Percentiles rank a stretch among this genome's conserved stretches.
Conservation (phyloP, 2,329 filamentous ascomycete genomes). For the Trichophyton mentagrophytes region DNA sequence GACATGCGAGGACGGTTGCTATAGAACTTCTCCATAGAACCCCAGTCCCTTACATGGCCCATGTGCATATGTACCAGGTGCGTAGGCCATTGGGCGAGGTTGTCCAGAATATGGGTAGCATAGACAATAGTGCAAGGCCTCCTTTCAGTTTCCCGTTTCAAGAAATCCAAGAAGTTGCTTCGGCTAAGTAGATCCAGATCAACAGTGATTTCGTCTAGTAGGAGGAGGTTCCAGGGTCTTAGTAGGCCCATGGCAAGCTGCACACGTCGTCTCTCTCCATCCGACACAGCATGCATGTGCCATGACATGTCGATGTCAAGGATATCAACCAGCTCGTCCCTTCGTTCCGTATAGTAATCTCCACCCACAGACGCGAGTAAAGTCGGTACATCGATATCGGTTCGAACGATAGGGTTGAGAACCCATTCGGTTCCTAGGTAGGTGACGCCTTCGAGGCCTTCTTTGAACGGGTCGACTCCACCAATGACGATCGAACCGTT, state of each 20-base stretch:
- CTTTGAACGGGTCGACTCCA: constrained; percentile 82
- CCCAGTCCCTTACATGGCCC: constrained; percentile 78
- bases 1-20: constrained; percentile 38
- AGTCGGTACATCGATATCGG: constrained; percentile 81
- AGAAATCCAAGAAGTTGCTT: constrained; percentile 70
- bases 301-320: constrained; percentile 84
- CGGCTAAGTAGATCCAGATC: constrained; percentile 82
- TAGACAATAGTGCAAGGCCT: constrained; percentile 88
- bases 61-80: constrained; percentile 94
- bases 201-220: constrained; percentile 94
- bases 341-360: constrained; percentile 63
- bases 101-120: constrained; percentile 93
- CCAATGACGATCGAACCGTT: constrained; percentile 59
- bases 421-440: constrained; percentile 98
- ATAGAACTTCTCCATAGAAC: constrained; percentile 57
- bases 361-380: constrained; percentile 78
- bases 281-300: constrained; percentile 92
- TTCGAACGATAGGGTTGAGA: constrained; percentile 87
- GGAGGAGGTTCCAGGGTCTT: constrained; percentile 76
- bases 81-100: constrained; percentile 85
- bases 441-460: constrained; percentile 81
- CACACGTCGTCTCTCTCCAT: constrained; percentile 81
- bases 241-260: constrained; percentile 93
- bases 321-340: constrained; percentile 76
- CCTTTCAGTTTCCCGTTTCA: constrained; percentile 73